phyloP scores from a whole-genome alignment of 139 green algal species.

The Chlorokybus atmophyticus region DNA sequence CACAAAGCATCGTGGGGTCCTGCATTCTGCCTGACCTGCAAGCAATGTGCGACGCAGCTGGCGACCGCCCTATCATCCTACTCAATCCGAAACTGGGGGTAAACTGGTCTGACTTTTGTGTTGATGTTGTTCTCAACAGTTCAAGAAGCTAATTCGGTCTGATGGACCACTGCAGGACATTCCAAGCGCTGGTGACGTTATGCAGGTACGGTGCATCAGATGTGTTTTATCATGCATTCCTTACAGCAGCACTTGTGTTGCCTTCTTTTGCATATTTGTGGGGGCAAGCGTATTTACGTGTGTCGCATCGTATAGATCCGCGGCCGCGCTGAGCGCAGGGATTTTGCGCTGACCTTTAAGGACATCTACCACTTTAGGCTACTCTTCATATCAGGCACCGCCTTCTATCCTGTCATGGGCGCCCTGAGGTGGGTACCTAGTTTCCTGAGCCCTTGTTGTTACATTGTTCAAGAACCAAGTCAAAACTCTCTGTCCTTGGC shows the following conservation, averaged over 20 bases:
- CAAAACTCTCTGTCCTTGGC: too few relatives aligned
- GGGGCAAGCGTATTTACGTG: not conserved
- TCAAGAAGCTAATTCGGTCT: not conserved
- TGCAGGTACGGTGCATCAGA: slow-evolving; percentile 15
- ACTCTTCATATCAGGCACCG: slow-evolving; percentile 28
- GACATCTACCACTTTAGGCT: slow-evolving; percentile 34
- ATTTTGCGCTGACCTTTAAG: slow-evolving; percentile 28
- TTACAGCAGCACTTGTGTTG: not conserved
- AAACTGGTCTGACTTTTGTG: slow-evolving; percentile 5
- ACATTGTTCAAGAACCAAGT: too few relatives aligned
- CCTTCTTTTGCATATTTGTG: slow-evolving; percentile 1
- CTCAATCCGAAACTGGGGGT: slow-evolving; percentile 34
- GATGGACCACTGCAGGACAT: slow-evolving; percentile 21
- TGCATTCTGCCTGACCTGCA: slow-evolving; percentile 41
- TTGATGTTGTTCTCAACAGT: slow-evolving; percentile 6
- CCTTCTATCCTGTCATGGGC: slow-evolving; percentile 29
- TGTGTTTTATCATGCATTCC: not conserved
- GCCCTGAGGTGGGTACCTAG: slow-evolving; percentile 17
- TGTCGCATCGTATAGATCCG: slow-evolving; percentile 15
- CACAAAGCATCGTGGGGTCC: slow-evolving; percentile 61
- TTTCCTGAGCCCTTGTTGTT: too few relatives aligned
- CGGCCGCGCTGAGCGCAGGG: slow-evolving; percentile 25
- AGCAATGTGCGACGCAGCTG: slow-evolving; percentile 27
- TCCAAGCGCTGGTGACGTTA: slow-evolving; percentile 29
- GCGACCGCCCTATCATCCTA: slow-evolving; percentile 26